Percentiles rank a stretch among this genome's conserved stretches.
Evolutionary conservation across 2,329 filamentous ascomycete genomes (phyloP).

Genomic region (Nemania sp.): DNA sequence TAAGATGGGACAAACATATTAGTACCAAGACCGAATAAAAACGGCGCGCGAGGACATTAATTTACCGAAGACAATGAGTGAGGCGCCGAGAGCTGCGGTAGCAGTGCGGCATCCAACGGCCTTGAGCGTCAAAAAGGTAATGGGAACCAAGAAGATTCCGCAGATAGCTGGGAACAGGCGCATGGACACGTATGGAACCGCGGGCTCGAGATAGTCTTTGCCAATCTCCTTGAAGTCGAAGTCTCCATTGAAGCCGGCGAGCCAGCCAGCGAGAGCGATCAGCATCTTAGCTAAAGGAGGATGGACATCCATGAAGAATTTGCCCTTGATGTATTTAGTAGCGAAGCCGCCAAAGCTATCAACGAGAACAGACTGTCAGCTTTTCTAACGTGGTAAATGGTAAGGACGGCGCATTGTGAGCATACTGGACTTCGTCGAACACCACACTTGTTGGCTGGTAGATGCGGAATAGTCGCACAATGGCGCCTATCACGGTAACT

Average conservation of each 20-base stretch:
- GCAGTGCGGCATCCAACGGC: constrained; percentile 88
- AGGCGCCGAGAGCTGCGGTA: constrained; percentile 84
- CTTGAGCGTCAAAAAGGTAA: constrained; percentile 95
- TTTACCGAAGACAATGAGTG: constrained; percentile 90
- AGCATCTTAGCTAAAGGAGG: constrained; percentile 96
- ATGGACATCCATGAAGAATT: constrained; percentile 99
- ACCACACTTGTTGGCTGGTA: constrained; percentile 97
- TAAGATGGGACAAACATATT: constrained; percentile 54
- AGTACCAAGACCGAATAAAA: constrained; percentile 39
- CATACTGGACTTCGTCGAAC: constrained; percentile 99
- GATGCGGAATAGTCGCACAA: constrained; percentile 92
- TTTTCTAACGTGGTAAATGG: not conserved
- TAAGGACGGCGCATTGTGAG: constrained; percentile 47
- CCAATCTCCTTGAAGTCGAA: constrained; percentile 99
- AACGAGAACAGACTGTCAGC: constrained; percentile 35
- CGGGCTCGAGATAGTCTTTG: constrained; percentile 96
- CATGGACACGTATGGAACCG: constrained; percentile 98
- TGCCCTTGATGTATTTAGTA: constrained; percentile 98
- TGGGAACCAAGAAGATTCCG: constrained; percentile 88
- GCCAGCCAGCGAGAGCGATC: constrained; percentile 92
- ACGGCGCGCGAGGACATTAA: constrained; percentile 44
- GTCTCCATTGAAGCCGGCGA: constrained; percentile 92
- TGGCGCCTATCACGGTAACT: constrained; percentile 79
- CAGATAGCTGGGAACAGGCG: constrained; percentile 90
- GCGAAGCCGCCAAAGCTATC: constrained; percentile 95